A percentile compares a stretch with the other conserved stretches of the same genome.
Conservation (phyloP, 2,329 filamentous ascomycete genomes). For the Hymenotorrendiella dingleyae region DNA sequence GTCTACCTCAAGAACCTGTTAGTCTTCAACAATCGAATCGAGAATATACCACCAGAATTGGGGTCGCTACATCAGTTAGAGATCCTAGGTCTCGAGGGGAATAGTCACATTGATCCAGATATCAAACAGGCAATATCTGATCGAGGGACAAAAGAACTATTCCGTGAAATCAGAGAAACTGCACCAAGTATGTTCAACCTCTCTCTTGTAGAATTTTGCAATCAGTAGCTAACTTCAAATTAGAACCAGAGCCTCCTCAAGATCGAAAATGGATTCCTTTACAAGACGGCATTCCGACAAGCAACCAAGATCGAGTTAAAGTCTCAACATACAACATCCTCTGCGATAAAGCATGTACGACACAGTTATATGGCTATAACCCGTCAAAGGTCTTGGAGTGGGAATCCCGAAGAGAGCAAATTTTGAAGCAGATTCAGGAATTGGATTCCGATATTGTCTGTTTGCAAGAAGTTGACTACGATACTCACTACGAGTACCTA, state of each 20-base stretch:
- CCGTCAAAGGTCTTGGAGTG: conserved; percentile 75
- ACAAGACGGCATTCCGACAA: conserved; percentile 53
- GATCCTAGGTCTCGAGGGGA: conserved; percentile 85
- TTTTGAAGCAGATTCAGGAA: conserved; percentile 73
- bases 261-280: conserved; percentile 76
- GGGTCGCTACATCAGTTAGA: conserved; percentile 86
- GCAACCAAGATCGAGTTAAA: conserved; percentile 64
- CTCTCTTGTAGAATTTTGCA: no score
- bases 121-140: conserved; percentile 80
- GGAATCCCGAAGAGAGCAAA: conserved; percentile 78
- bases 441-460: conserved; percentile 85
- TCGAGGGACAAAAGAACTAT: conserved; percentile 77
- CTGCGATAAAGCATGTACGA: conserved; percentile 87
- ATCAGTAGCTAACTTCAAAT: no score
- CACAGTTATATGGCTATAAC: conserved; percentile 82
- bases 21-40: conserved; percentile 86
- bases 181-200: conserved; percentile 80
- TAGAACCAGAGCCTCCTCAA: conserved; percentile 71
- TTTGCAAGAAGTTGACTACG: conserved; percentile 87
- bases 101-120: conserved; percentile 65
- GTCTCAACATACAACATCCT: conserved; percentile 94
- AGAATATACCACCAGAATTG: conserved; percentile 75
- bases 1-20: conserved; percentile 81
- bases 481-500: conserved; percentile 89
- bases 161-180: conserved; percentile 76